These are phyloP conservation scores for Diutina ranongensis DNA, from an alignment of 1,139 yeast genomes.

Conservation along the genomic window DNA sequence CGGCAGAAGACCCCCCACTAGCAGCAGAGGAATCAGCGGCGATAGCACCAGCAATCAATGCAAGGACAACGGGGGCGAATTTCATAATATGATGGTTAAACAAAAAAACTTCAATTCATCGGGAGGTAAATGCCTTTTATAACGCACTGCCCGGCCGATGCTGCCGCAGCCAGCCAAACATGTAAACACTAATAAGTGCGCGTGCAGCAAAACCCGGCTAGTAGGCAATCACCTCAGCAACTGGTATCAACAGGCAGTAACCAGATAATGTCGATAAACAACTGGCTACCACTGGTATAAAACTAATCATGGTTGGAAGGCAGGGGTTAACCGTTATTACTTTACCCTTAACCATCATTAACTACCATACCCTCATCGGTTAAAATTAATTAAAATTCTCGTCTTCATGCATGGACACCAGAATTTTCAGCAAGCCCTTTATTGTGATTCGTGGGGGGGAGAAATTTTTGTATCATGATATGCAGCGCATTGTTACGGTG, in stretches of 20 bases:
- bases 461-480: no score
- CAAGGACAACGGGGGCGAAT: conserved; percentile 3
- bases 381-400: no score
- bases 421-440: neutral
- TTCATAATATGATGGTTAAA: neutral
- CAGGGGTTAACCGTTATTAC: no score
- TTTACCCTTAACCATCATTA: no score
- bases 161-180: conserved; percentile 1
- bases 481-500: neutral
- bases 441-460: neutral
- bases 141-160: neutral
- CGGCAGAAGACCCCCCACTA: neutral
- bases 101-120: no score
- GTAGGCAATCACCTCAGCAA: no score
- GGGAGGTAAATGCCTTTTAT: neutral
- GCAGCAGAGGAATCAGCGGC: conserved; percentile 1
- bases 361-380: no score
- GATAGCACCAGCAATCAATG: neutral
- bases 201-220: no score
- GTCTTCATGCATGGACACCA: neutral
- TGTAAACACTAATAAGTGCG: neutral
- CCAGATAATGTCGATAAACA: no score
- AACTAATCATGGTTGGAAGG: no score
- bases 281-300: no score
- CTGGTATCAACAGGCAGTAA: no score